A percentile compares a stretch with the other conserved stretches of the same genome.
These are phyloP conservation scores for Penicillium salamii DNA, from an alignment of 495 filamentous ascomycete species.

Conservation along the genomic window DNA sequence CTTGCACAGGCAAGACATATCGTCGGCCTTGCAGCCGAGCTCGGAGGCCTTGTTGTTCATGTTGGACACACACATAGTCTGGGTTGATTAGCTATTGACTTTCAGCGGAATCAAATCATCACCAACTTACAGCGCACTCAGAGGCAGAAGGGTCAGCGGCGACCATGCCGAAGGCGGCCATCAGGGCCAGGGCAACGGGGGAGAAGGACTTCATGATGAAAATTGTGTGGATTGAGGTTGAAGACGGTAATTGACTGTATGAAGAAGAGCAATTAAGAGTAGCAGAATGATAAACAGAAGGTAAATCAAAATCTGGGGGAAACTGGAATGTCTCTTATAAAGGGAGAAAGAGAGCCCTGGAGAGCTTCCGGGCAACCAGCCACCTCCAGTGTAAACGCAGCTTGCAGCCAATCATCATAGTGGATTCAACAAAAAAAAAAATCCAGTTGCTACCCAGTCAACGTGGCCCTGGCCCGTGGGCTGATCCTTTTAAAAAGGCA, in stretches of 20 bases:
- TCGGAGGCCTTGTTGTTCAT: slow-evolving; percentile 61
- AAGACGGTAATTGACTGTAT: not conserved
- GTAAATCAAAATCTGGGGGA: not conserved
- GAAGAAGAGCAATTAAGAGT: not conserved
- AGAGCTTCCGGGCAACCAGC: too few relatives aligned
- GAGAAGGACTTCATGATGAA: slow-evolving; percentile 41
- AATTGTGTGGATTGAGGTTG: not conserved
- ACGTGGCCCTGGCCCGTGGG: slow-evolving; percentile 16
- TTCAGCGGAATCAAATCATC: not conserved
- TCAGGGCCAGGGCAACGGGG: slow-evolving; percentile 30
- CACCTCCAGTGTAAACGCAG: slow-evolving; percentile 9
- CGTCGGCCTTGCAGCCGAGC: slow-evolving; percentile 56
- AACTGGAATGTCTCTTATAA: slow-evolving; percentile 13
- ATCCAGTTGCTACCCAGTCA: slow-evolving; percentile 14
- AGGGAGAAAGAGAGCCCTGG: slow-evolving; percentile 13
- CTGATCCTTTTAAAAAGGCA: slow-evolving; percentile 1
- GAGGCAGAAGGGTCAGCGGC: slow-evolving; percentile 25
- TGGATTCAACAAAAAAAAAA: slow-evolving; percentile 4
- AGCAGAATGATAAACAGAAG: not conserved
- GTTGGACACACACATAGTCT: slow-evolving; percentile 71
- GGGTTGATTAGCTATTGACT: slow-evolving; percentile 9
- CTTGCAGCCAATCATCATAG: slow-evolving; percentile 1
- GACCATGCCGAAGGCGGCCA: slow-evolving; percentile 31
- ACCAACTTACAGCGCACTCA: slow-evolving; percentile 39
- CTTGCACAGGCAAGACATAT: slow-evolving; percentile 69